Evolutionary conservation across 345 rosid genomes (phyloP).

Genomic region (Punica granatum): DNA sequence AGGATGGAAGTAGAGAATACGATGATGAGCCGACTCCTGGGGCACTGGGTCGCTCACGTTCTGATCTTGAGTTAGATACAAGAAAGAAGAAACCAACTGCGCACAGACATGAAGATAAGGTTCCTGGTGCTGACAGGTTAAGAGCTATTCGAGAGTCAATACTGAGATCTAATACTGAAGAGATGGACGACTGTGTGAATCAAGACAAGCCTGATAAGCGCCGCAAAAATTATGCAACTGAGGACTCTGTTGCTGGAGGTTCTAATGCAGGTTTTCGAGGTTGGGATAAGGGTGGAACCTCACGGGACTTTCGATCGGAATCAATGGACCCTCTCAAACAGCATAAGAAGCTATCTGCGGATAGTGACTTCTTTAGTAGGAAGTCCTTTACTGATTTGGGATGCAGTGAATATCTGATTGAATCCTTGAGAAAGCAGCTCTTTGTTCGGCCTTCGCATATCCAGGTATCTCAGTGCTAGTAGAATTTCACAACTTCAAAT

Average conservation of each 20-base stretch:
- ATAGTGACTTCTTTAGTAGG: constrained; percentile 61
- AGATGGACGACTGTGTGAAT: constrained; percentile 1
- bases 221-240: constrained; percentile 15
- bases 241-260: constrained; percentile 23
- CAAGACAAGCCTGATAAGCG: constrained; percentile 3
- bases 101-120: constrained; percentile 9
- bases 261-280: constrained; percentile 40
- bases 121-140: constrained; percentile 3
- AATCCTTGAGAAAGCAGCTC: constrained; percentile 52
- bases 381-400: constrained; percentile 68
- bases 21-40: constrained; percentile 15
- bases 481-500: background rate
- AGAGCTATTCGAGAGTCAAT: constrained; percentile 8
- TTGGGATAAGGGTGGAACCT: constrained; percentile 39
- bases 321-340: constrained; percentile 18
- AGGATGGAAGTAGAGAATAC: constrained; percentile 16
- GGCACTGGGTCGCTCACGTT: constrained; percentile 3
- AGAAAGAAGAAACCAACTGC: constrained; percentile 20
- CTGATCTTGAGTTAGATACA: constrained; percentile 19
- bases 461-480: constrained; percentile 44
- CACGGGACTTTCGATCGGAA: constrained; percentile 13
- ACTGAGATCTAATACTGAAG: constrained; percentile 9
- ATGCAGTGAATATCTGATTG: constrained; percentile 52
- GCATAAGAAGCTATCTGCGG: constrained; percentile 18
- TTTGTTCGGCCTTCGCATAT: constrained; percentile 67